These are phyloP conservation scores for Pseudoturritis turrita DNA, from an alignment of 345 rosid species.

Conservation along the genomic window DNA sequence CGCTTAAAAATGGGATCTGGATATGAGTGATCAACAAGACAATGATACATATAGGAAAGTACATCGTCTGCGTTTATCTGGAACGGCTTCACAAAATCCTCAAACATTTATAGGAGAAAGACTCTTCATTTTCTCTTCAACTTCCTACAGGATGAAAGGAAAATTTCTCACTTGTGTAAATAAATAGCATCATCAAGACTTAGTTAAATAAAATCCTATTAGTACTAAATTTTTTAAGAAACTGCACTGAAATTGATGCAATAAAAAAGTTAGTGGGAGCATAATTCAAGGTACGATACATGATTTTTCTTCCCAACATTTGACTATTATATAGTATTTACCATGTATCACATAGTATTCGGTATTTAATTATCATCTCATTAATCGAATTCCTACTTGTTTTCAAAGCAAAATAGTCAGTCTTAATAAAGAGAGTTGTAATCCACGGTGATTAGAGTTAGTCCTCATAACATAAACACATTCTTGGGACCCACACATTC, in stretches of 20 bases:
- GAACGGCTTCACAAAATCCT: slow-evolving; percentile 82
- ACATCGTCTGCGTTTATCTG: slow-evolving; percentile 74
- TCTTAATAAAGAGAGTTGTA: slow-evolving; percentile 20
- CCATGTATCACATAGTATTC: too few relatives aligned
- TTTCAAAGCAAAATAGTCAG: slow-evolving; percentile 22
- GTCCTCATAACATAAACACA: too few relatives aligned
- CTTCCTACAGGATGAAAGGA: slow-evolving; percentile 56
- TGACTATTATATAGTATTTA: slow-evolving; percentile 16
- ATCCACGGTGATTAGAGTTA: slow-evolving; percentile 14
- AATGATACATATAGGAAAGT: slow-evolving; percentile 5
- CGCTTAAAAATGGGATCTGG: background rate
- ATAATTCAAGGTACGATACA: slow-evolving; percentile 37
- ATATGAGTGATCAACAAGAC: too few relatives aligned
- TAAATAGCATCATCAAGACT: background rate
- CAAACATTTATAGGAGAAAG: slow-evolving; percentile 68
- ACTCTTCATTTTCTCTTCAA: slow-evolving; percentile 60
- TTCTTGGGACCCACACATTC: too few relatives aligned
- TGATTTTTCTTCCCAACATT: slow-evolving; percentile 40
- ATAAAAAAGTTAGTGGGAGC: slow-evolving; percentile 27
- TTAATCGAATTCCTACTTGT: slow-evolving; percentile 19
- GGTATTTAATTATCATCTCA: slow-evolving; percentile 15
- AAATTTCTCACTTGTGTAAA: background rate
- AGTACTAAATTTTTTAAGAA: background rate
- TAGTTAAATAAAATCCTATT: background rate
- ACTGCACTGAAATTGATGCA: slow-evolving; percentile 40